Percentiles rank a stretch among this genome's conserved stretches.
phyloP scores from a whole-genome alignment of 371 early-diverging fungal species.

The Batkoa obscura region DNA sequence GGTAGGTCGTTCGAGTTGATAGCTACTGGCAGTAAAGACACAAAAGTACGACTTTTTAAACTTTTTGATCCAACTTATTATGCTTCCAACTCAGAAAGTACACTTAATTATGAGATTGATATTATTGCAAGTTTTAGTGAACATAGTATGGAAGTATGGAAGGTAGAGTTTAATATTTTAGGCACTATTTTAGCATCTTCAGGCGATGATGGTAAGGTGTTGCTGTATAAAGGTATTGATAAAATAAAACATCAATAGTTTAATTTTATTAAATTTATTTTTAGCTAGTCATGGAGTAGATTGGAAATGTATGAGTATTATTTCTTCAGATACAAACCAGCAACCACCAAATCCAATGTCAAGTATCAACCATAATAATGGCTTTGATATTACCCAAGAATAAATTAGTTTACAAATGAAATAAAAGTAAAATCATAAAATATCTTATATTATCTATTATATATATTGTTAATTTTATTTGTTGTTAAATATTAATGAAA shows the following conservation, averaged over 20 bases:
- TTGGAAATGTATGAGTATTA: background rate
- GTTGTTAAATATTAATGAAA: too few species aligned
- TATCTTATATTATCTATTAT: too few species aligned
- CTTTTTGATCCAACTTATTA: constrained; percentile 27
- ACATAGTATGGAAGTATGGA: constrained; percentile 59
- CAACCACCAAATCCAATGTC: too few species aligned
- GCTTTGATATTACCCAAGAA: too few species aligned
- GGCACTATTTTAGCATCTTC: constrained; percentile 77
- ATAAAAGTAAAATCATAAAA: too few species aligned
- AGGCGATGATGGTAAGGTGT: constrained; percentile 80
- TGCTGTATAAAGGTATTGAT: constrained; percentile 53
- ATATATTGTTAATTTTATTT: too few species aligned
- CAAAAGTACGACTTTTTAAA: constrained; percentile 68
- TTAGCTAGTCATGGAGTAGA: background rate
- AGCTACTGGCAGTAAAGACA: constrained; percentile 79
- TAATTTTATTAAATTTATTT: background rate
- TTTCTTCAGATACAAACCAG: background rate
- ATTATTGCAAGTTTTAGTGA: constrained; percentile 39
- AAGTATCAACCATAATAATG: background rate
- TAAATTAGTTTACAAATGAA: too few species aligned
- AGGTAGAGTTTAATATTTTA: constrained; percentile 83
- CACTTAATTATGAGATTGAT: constrained; percentile 18
- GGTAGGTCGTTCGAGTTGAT: constrained; percentile 76
- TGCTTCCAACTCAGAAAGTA: background rate
- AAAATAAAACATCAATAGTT: background rate